Percentiles rank a stretch among this genome's conserved stretches.
Evolutionary conservation across 257 asterid genomes (phyloP).

Genomic region (Salvia rosmarinus): DNA sequence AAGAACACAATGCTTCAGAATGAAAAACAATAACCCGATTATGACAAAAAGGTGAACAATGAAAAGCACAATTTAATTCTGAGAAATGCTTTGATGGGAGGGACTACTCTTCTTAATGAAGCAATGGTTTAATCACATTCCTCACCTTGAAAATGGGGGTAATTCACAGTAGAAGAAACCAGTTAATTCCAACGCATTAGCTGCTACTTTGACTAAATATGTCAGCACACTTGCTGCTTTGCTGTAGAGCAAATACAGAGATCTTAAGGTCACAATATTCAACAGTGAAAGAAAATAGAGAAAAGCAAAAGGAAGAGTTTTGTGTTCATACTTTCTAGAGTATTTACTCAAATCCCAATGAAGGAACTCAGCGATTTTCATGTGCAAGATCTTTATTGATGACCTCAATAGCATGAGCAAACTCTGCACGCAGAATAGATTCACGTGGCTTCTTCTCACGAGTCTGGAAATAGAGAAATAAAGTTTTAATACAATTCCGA

Average conservation of each 20-base stretch:
- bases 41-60: constrained; percentile 7
- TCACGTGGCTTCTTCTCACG: constrained; percentile 97
- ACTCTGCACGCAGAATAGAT: constrained; percentile 79
- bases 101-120: constrained; percentile 33
- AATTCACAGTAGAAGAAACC: constrained; percentile 73
- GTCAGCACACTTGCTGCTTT: constrained; percentile 68
- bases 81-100: not conserved
- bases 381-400: constrained; percentile 67
- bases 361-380: constrained; percentile 76
- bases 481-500: not conserved
- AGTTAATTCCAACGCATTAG: constrained; percentile 71
- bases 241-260: constrained; percentile 43
- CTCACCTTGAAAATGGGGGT: constrained; percentile 54
- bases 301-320: constrained; percentile 13
- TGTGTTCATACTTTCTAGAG: constrained; percentile 62
- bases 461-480: constrained; percentile 46
- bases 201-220: constrained; percentile 70
- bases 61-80: constrained; percentile 1
- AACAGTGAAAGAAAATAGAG: not conserved
- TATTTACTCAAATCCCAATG: constrained; percentile 92
- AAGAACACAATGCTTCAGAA: constrained; percentile 7
- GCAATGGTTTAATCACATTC: constrained; percentile 29
- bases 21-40: constrained; percentile 9
- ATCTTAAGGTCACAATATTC: constrained; percentile 10
- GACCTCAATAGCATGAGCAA: constrained; percentile 77